Conservation (phyloP, 2,329 filamentous ascomycete species). For the Penicillium janthinellum region DNA sequence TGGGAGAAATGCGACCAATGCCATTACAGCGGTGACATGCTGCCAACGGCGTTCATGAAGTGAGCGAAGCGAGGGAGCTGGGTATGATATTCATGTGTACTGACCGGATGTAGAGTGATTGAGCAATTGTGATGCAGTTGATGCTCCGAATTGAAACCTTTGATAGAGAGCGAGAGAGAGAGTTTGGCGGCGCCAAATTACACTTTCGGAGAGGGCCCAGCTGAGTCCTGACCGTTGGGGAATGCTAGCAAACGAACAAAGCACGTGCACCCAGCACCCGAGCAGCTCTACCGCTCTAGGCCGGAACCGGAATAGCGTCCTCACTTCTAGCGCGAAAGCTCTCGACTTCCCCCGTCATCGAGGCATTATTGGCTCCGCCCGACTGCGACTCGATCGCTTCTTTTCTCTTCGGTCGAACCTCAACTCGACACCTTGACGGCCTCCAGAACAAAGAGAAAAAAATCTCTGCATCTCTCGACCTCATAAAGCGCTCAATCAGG, state of each 20-base stretch:
- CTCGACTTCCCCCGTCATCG: conserved; percentile 17
- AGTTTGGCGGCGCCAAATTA: neutral
- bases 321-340: neutral
- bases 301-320: conserved; percentile 12
- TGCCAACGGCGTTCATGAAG: neutral
- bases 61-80: neutral
- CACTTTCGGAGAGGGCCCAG: neutral
- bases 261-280: conserved; percentile 20
- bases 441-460: neutral
- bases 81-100: neutral
- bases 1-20: neutral
- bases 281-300: conserved; percentile 21
- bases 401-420: neutral
- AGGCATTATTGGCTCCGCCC: conserved; percentile 14
- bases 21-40: neutral
- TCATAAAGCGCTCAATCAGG: neutral
- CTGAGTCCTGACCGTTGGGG: neutral
- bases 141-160: neutral
- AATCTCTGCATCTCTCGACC: neutral
- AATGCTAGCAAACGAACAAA: conserved; percentile 17
- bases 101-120: no score
- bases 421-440: neutral
- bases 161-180: neutral
- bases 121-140: neutral
- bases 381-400: neutral